Conservation (phyloP, 148 eudicot genomes). For the Agrostemma githago region DNA sequence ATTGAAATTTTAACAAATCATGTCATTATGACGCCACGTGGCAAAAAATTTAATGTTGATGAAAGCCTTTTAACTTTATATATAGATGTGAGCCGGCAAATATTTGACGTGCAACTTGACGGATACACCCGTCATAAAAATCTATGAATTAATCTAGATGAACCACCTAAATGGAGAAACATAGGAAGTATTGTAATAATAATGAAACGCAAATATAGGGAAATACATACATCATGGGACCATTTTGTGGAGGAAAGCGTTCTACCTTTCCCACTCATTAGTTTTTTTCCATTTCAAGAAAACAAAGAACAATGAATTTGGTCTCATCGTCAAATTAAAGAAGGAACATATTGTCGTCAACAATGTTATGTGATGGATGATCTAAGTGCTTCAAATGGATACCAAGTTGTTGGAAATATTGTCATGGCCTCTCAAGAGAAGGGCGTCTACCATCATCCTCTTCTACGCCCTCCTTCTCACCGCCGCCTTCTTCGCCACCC, state of each 20-base stretch:
- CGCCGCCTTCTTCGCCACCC: slow-evolving; percentile 33
- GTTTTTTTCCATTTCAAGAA: slow-evolving; percentile 2
- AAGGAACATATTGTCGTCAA: not conserved
- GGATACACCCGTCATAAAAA: too few species aligned
- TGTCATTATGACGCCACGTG: too few species aligned
- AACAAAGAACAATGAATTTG: not conserved
- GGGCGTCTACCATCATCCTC: slow-evolving; percentile 30
- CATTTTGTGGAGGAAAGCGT: slow-evolving; percentile 8
- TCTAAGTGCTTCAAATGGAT: slow-evolving; percentile 11
- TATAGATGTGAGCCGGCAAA: too few species aligned
- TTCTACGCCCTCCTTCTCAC: slow-evolving; percentile 36
- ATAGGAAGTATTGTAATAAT: not conserved
- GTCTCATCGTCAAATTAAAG: not conserved
- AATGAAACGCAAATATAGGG: not conserved
- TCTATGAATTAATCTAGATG: too few species aligned
- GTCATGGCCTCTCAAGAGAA: slow-evolving; percentile 31
- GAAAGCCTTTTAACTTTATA: too few species aligned
- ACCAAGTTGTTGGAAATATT: slow-evolving; percentile 18
- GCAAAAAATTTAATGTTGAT: too few species aligned
- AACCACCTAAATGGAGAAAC: not conserved
- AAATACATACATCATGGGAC: not conserved
- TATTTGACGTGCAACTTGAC: too few species aligned
- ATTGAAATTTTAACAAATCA: too few species aligned
- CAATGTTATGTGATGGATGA: not conserved
- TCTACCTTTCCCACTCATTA: not conserved